Base-by-base conservation (phyloP, 441 rosid genomes). In the Viola pubescens region DNA sequence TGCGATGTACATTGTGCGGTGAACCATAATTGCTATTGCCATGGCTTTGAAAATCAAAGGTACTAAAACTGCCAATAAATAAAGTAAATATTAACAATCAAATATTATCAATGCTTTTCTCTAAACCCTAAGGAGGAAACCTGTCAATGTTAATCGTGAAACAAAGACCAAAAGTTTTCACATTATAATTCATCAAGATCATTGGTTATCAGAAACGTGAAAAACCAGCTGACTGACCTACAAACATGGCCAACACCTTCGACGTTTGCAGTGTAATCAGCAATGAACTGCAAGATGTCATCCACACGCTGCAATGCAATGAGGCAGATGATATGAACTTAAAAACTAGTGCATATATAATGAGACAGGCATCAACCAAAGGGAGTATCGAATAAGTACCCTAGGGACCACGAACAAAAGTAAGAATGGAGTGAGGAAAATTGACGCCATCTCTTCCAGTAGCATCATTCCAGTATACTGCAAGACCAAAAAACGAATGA, bases 201-300 rank as follows among this genome's bases (percentile, higher is more conserved):
- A 10, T 7, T 56, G 4, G 6, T 14, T 13, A 14, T 16, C 41
- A 14, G 39, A 37, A 52, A 44, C n/a, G 26, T 54, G 7, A 53
- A 65, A 44, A 34, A 48, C 56, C 49, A 45, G 13, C n/a, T 40
- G 41, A 54, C 65, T 51, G 50, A 90, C 99, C 99, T 81, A 84
- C 99, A 94, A 62, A 94, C 94, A 62, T 91, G 82, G 70, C 99
- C 98, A 59, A 94, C 99, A 62, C 99, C 99, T 73, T 91, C 97
- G 61, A 94, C 72, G 61, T 88, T 74, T 69, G 87, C 85, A 1
- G 99, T 91, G 72, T 78, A 85, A 58, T 87, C 85, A 12, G 67
- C 74, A 61, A 94, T 87, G 84, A 94, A 94, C 75, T 79, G 83
- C 76, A 94, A 80, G 59, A 94, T 94, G 73, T 81, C 98, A 68